A percentile compares a stretch with the other conserved stretches of the same genome.
These are phyloP conservation scores for Lagenaria siceraria DNA, from an alignment of 306 rosid genomes.

Conservation along the genomic window DNA sequence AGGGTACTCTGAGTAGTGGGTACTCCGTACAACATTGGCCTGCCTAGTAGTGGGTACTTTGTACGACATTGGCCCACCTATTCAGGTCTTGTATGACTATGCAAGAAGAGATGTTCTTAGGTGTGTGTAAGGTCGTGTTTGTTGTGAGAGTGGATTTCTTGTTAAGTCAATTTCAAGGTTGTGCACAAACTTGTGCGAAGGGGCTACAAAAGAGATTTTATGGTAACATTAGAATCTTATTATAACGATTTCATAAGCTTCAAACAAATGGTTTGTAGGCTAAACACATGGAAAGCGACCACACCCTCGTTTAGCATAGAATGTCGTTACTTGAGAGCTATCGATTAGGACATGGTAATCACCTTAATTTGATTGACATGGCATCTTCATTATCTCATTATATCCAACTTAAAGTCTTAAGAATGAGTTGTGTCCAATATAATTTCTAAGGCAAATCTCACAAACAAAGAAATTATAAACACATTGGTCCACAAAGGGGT, in stretches of 20 bases:
- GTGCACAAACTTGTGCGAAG: no score
- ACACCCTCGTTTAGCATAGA: neutral
- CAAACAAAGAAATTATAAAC: neutral
- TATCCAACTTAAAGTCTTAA: neutral
- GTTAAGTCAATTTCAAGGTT: no score
- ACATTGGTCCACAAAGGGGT: neutral
- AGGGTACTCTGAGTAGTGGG: no score
- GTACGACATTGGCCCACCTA: no score
- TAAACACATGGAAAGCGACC: neutral
- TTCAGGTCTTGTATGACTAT: no score
- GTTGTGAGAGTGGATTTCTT: no score
- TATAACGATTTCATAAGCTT: neutral
- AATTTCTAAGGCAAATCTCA: neutral
- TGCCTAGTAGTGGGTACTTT: no score
- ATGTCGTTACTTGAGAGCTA: no score
- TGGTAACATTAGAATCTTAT: neutral
- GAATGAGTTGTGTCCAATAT: neutral
- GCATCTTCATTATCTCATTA: neutral
- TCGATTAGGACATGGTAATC: neutral
- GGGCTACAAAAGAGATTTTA: neutral
- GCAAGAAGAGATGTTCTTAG: no score
- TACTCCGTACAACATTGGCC: no score
- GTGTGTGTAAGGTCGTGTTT: no score
- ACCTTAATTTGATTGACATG: neutral
- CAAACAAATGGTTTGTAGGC: neutral